These are phyloP conservation scores for Glycine tomentella DNA, from an alignment of 306 rosid species.

Conservation along the genomic window DNA sequence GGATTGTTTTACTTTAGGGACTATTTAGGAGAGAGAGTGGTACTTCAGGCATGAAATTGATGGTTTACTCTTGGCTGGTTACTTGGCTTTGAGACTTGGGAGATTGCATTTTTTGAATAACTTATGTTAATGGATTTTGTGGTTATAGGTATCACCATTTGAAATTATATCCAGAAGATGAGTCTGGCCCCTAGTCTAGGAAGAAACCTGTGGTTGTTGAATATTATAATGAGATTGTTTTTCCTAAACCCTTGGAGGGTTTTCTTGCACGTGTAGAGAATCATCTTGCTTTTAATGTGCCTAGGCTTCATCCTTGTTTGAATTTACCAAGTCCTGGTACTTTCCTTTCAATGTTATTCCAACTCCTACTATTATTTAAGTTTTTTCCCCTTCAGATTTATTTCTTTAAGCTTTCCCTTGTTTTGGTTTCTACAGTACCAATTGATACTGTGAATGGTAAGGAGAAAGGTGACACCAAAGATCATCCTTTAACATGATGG, in stretches of 20 bases:
- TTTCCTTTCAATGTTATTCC: slow-evolving; percentile 29
- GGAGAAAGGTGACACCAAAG: slow-evolving; percentile 81
- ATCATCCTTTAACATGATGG: slow-evolving; percentile 85
- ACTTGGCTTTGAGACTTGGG: slow-evolving; percentile 8
- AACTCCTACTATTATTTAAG: background rate
- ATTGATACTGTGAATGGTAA: slow-evolving; percentile 60
- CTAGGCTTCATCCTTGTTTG: slow-evolving; percentile 81
- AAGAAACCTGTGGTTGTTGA: slow-evolving; percentile 97
- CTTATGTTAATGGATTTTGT: slow-evolving; percentile 39
- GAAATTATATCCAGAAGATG: slow-evolving; percentile 94
- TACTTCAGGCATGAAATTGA: background rate
- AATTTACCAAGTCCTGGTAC: slow-evolving; percentile 78
- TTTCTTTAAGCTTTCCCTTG: slow-evolving; percentile 24
- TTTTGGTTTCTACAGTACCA: slow-evolving; percentile 55
- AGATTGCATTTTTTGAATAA: slow-evolving; percentile 24
- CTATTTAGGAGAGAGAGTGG: background rate
- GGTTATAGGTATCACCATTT: slow-evolving; percentile 83
- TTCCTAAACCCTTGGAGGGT: slow-evolving; percentile 81
- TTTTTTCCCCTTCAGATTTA: background rate
- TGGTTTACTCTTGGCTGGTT: background rate
- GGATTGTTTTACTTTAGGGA: background rate
- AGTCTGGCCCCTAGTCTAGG: slow-evolving; percentile 91
- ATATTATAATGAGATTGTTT: slow-evolving; percentile 86
- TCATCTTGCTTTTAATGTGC: slow-evolving; percentile 88
- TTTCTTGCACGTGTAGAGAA: slow-evolving; percentile 83